These are phyloP conservation scores for Sporothrix phasma DNA, from an alignment of 2,329 filamentous ascomycete species.

Conservation along the genomic window DNA sequence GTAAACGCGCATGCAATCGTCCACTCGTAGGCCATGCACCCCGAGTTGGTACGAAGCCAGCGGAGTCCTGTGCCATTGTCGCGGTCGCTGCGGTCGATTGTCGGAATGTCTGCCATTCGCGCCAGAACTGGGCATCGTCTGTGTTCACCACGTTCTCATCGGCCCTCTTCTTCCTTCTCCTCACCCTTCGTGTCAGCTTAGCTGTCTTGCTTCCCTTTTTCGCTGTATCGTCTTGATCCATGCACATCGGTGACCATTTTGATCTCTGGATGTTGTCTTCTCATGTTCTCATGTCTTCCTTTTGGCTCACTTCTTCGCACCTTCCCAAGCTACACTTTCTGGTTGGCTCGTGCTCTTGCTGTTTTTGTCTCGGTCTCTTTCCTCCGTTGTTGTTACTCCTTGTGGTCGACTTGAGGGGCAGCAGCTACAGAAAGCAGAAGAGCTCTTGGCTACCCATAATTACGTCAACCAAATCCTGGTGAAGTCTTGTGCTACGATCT, in stretches of 20 bases:
- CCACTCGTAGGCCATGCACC: not conserved
- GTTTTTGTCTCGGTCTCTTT: not conserved
- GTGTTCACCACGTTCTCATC: not conserved
- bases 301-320: not conserved
- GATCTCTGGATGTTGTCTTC: not conserved
- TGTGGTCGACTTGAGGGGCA: not conserved
- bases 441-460: not conserved
- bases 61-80: not conserved
- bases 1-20: no score
- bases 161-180: not conserved
- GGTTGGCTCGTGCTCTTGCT: not conserved
- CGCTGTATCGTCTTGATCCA: not conserved
- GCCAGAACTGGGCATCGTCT: not conserved
- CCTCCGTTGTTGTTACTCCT: not conserved
- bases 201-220: not conserved
- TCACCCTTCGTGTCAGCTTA: not conserved
- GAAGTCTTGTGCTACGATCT: not conserved
- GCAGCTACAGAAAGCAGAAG: not conserved
- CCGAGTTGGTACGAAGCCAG: conserved; percentile 3
- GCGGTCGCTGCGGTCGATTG: not conserved
- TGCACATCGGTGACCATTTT: not conserved
- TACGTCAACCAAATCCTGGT: conserved; percentile 3
- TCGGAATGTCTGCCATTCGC: not conserved
- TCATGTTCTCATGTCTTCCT: not conserved
- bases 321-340: not conserved